Conservation (phyloP, 179 eudicot genomes). For the Spinacia oleracea region DNA sequence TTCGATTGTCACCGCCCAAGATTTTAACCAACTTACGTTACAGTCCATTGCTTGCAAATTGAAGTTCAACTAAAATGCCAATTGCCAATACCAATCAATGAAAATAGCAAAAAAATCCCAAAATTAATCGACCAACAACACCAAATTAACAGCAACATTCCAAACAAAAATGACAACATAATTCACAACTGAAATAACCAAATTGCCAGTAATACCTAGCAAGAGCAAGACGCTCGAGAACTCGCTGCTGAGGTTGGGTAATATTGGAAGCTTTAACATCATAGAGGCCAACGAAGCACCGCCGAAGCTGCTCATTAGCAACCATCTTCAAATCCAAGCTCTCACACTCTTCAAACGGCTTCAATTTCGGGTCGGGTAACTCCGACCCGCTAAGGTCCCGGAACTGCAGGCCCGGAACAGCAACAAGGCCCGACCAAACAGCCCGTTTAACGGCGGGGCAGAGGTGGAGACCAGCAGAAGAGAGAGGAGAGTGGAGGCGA, state of each 20-base stretch:
- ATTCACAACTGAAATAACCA: neutral
- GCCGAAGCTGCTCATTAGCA: constrained; percentile 56
- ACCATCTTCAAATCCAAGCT: constrained; percentile 49
- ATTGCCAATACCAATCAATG: neutral
- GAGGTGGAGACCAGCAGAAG: constrained; percentile 48
- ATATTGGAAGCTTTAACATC: constrained; percentile 57
- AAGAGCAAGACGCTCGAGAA: constrained; percentile 73
- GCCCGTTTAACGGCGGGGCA: constrained; percentile 61
- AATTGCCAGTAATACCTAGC: constrained; percentile 51
- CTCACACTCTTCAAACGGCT: constrained; percentile 54
- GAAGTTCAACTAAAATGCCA: too few relatives aligned
- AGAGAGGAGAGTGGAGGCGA: constrained; percentile 44
- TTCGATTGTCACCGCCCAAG: too few relatives aligned
- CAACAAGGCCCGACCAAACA: constrained; percentile 58
- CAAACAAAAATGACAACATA: neutral
- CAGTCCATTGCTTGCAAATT: too few relatives aligned
- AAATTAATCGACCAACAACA: neutral
- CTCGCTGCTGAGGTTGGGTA: constrained; percentile 49
- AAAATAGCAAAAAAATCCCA: neutral
- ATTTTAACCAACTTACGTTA: too few relatives aligned
- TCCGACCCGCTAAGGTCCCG: constrained; percentile 19
- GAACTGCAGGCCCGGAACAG: constrained; percentile 55
- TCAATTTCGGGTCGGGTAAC: constrained; percentile 28
- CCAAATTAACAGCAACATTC: neutral
- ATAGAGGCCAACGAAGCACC: constrained; percentile 66